Base-by-base conservation (phyloP, 306 rosid species). In the Pueraria montana region DNA sequence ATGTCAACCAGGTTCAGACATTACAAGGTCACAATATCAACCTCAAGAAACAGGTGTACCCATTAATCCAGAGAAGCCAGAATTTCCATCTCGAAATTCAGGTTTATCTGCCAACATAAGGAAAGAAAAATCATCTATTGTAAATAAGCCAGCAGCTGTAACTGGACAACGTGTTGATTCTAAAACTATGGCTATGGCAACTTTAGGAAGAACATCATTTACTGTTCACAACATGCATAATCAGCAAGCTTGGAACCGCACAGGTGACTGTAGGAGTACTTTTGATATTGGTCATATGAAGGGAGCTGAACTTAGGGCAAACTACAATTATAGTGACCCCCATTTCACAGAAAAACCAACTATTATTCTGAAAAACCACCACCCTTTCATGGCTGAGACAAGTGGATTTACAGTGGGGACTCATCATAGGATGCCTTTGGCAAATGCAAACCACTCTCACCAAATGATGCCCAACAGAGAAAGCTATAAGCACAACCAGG, bases 401-500 rank as follows among this genome's bases (percentile, higher is more conserved):
- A 80, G 26, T 17, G 10, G 48, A 18, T 70, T 56, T 66, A 63
- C 79, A 11, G 73, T 56, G 71, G 38, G 63, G 21, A 6, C 11
- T 61, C 23, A 73, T 81, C 76, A 69, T 12, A 78, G 88, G 46
- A 72, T 18, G 59, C 91, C 97, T 82, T 64, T 85, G 70, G 18
- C 56, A 46, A 77, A 72, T 55, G 42, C 79, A 59, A 88, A 81
- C 68, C 69, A 70, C 45, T 34, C 48, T 66, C 72, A 65, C 72
- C 79, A 70, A 13, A 56, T 16, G 64, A 36, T 45, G 69, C 17
- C 18, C 16, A 36, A 32, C 3, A 48, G 82, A 80, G 86, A 83
- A 76, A 46, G 69, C 65, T 45, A 50, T 30, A 56, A 1, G 81
- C 86, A 58, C 55, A 89, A 77, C 45, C 97, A 89, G 83, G 73